Base-by-base conservation (phyloP, 129 eudicot genomes). In the Escallonia herrerae region DNA sequence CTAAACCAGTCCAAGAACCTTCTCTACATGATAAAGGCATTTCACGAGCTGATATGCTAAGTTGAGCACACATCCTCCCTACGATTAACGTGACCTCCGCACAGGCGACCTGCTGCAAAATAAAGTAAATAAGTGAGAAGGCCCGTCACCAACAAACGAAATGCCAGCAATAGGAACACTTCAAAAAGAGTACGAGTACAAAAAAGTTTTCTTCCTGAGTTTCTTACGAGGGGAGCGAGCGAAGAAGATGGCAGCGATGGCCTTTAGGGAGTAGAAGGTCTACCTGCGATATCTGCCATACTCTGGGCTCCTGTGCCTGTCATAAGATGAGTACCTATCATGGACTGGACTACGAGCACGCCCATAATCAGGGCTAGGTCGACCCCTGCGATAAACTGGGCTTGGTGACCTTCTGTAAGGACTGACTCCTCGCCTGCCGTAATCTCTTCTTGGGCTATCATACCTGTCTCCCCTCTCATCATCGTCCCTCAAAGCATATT, bases 401-500 rank as follows among this genome's bases (percentile, higher is more conserved):
- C 98, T 93, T 3, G 89, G 89, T 43, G 96, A 88, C 76, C 91
- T 78, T 41, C 82, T 41, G 67, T 81, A 83, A 66, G 97, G 95
- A 74, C 95, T 87, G 58, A 78, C 86, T 42, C 79, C 86, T n/a
- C 68, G 86, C 58, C 89, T 77, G 40, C 86, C 81, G 63, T 67
- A 72, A 53, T 69, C 79, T 70, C 90, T 72, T 79, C 82, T 83
- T 10, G 94, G 94, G 70, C 84, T 80, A 56, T 77, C 77, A 7
- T 67, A 63, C 62, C 84, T 73, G 57, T 72, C 84, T 15, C 87
- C 96, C 68, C 86, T 86, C 73, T 93, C 98, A 76, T 79, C 74
- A 53, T 93, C 96, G 78, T 93, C 98, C 80, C 95, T 84, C 68
- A 93, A 55, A 41, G 98, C 96, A 76, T 93, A 93, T 74, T 93